Evolutionary conservation across 169 alveolate genomes (phyloP).

Genomic region (Cryptosporidium sp.): DNA sequence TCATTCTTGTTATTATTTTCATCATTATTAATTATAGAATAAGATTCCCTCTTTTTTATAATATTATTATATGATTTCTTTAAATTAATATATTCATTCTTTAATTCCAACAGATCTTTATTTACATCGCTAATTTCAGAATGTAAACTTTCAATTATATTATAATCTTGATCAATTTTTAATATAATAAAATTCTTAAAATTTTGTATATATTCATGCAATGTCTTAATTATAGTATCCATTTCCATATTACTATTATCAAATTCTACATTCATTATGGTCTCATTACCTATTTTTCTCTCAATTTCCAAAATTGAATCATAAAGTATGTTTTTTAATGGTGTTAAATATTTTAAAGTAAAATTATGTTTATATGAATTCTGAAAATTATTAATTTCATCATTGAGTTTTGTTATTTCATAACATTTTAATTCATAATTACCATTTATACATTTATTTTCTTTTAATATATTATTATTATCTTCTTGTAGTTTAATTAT

Average conservation of each 20-base stretch:
- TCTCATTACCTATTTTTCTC: background rate
- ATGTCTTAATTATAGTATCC: slow-evolving; percentile 36
- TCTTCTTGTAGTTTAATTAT: slow-evolving; percentile 38
- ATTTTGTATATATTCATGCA: slow-evolving; percentile 41
- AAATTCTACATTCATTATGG: slow-evolving; percentile 34
- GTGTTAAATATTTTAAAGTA: slow-evolving; percentile 44
- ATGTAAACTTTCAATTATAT: slow-evolving; percentile 50
- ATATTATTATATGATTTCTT: background rate
- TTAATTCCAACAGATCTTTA: slow-evolving; percentile 7
- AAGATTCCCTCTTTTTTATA: background rate
- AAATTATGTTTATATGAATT: slow-evolving; percentile 26
- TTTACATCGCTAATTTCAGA: slow-evolving; percentile 25
- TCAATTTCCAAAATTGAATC: slow-evolving; percentile 38
- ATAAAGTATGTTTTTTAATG: slow-evolving; percentile 37
- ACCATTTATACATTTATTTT: slow-evolving; percentile 47
- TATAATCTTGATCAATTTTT: slow-evolving; percentile 25
- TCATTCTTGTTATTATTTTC: background rate
- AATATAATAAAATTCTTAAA: slow-evolving; percentile 12
- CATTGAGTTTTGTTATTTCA: slow-evolving; percentile 61
- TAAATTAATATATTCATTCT: background rate
- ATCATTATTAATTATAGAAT: background rate
- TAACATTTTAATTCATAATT: slow-evolving; percentile 39
- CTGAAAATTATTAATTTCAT: slow-evolving; percentile 23
- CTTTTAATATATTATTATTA: slow-evolving; percentile 15
- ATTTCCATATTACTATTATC: slow-evolving; percentile 30